A percentile compares a stretch with the other conserved stretches of the same genome.
phyloP scores from a whole-genome alignment of 257 asterid species.

The Solanum ossicruentum region DNA sequence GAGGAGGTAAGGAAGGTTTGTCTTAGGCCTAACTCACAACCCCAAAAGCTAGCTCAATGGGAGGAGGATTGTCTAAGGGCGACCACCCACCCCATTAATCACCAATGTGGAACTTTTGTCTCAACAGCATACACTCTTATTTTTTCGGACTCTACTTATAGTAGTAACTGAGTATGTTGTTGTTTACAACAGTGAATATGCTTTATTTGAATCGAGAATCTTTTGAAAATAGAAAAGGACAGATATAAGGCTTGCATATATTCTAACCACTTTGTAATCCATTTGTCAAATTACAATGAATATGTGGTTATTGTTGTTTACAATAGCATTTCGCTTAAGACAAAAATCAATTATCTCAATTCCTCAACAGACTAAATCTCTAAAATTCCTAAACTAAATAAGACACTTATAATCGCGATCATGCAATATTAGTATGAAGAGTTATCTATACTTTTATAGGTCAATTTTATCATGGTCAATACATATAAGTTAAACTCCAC shows the following conservation, averaged over 20 bases:
- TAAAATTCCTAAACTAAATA: neutral
- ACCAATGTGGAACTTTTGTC: no score
- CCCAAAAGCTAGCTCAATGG: no score
- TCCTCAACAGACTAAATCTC: neutral
- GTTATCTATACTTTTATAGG: neutral
- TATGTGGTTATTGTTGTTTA: neutral
- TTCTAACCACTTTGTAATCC: neutral
- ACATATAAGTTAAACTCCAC: no score
- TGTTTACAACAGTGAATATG: neutral
- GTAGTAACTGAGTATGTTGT: neutral
- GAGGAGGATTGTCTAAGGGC: no score
- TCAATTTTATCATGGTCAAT: neutral
- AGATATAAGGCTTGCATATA: neutral
- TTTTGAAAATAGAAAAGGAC: neutral
- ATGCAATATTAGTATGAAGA: neutral
- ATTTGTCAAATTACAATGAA: neutral
- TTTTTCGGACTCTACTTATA: accelerated
- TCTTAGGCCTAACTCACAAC: no score
- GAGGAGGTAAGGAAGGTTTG: neutral
- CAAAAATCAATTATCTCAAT: neutral
- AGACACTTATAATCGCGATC: neutral
- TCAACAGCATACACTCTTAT: neutral
- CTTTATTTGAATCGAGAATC: neutral
- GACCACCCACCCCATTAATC: no score
- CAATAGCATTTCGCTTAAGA: neutral